These are phyloP conservation scores for Aspergillus cavernicola DNA, from an alignment of 495 filamentous ascomycete genomes.

Conservation along the genomic window DNA sequence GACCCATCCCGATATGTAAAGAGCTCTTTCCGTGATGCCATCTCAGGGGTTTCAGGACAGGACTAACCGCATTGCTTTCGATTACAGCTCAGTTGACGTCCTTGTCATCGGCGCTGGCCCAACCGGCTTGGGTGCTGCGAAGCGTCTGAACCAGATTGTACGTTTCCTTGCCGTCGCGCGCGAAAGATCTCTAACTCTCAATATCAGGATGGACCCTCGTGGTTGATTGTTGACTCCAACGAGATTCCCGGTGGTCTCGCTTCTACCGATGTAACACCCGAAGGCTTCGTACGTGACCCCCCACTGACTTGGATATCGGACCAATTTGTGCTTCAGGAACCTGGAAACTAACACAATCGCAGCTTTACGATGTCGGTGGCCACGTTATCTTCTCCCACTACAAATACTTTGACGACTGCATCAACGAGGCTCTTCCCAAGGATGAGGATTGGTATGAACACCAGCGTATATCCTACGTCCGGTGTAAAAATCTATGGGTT, in stretches of 20 bases:
- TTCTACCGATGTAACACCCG: slow-evolving; percentile 91
- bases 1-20: slow-evolving; percentile 53
- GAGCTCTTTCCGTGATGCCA: slow-evolving; percentile 10
- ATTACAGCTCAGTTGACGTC: slow-evolving; percentile 80
- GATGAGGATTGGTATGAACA: slow-evolving; percentile 95
- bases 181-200: slow-evolving; percentile 19
- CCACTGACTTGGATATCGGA: background rate
- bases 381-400: slow-evolving; percentile 99
- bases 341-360: slow-evolving; percentile 17
- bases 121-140: slow-evolving; percentile 93
- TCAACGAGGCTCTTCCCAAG: slow-evolving; percentile 92
- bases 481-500: slow-evolving; percentile 93
- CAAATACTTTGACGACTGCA: slow-evolving; percentile 99
- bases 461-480: slow-evolving; percentile 98
- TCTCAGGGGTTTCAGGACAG: slow-evolving; percentile 12
- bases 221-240: slow-evolving; percentile 92
- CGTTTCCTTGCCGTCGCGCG: slow-evolving; percentile 27
- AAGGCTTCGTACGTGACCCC: slow-evolving; percentile 84
- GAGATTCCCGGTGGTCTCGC: slow-evolving; percentile 94
- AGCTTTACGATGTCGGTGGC: slow-evolving; percentile 99
- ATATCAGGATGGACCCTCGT: slow-evolving; percentile 77
- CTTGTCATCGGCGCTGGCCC: slow-evolving; percentile 98
- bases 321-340: background rate
- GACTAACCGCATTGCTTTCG: slow-evolving; percentile 21
- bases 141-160: slow-evolving; percentile 95